phyloP scores from a whole-genome alignment of 2,329 filamentous ascomycete species.

The Beauveria medogensis region DNA sequence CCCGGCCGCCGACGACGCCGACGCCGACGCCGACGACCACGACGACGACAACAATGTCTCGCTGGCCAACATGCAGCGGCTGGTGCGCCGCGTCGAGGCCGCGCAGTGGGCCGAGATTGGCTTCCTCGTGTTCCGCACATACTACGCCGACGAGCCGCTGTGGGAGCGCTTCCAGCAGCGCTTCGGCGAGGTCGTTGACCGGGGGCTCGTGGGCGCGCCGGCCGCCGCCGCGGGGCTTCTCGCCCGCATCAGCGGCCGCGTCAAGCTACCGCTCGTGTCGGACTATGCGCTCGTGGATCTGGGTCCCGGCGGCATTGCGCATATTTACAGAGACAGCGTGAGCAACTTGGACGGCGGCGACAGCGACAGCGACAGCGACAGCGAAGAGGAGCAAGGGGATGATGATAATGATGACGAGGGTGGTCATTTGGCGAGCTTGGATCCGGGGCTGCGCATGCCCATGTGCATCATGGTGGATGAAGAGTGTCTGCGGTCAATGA shows the following conservation, averaged over 20 bases:
- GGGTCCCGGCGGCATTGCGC: not conserved
- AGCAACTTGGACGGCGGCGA: not conserved
- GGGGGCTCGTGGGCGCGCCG: not conserved
- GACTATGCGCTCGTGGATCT: not conserved
- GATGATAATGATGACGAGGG: not conserved
- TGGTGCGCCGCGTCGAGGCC: not conserved
- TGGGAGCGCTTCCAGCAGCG: not conserved
- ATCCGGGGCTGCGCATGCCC: constrained; percentile 1
- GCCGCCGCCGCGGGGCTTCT: not conserved
- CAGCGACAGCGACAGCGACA: not conserved
- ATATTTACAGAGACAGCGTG: not conserved
- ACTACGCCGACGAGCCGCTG: not conserved
- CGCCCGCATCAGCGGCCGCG: not conserved
- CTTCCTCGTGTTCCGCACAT: constrained; percentile 1
- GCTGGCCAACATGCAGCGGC: not conserved
- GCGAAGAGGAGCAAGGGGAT: not conserved
- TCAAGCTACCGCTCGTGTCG: not conserved
- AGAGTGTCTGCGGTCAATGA: not conserved
- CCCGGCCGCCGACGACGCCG: not conserved
- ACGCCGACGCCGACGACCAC: no score
- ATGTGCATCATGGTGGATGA: constrained; percentile 5
- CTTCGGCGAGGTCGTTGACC: not conserved
- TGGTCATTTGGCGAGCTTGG: not conserved
- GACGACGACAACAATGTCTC: not conserved
- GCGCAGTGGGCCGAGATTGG: not conserved